Base-by-base conservation (phyloP, 2,329 filamentous ascomycete species). In the Phoma sp. region DNA sequence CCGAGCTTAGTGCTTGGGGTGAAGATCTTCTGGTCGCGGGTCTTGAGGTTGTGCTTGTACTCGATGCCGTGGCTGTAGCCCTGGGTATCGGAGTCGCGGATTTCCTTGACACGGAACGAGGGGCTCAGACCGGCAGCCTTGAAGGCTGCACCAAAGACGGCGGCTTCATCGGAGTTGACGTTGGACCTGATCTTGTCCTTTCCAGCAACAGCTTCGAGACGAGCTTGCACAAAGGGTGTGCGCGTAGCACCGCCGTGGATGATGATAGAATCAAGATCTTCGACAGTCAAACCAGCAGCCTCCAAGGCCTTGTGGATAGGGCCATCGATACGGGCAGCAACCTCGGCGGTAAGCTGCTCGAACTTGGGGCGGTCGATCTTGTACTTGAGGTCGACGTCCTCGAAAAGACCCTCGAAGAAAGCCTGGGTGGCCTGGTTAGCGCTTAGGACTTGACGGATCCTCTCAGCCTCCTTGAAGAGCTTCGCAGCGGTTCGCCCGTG, bases 31-130 rank as follows among this genome's bases (percentile, higher is more conserved):
- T 96, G 91, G 66, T 88, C 86, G 69, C 88, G 85, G 46, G 85
- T 80, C 78, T 94, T 80, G 51, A 85, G 84, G 60, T 89, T 86
- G 53, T 85, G 82, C 33, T 80, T 85, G 85, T 91, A 96, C 74
- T 88, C 90, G 67, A 96, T 84, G 52, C 87, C 87, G 25, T 89
- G 84, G 2, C 87, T 81, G 73, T 95, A 97, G 38, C 83, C 82
- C 37, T 90, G 85, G 21, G 84, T 86, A 67, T 99, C 95, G n/a
- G 81, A 84, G 46, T 90, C 86, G 55, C 90, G 85, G 63, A 99
- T 99, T 72, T 98, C 95, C 83, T 98, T 99, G 72, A 99, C 95
- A 58, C 92, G 89, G 86, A 99, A 99, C 74, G 90, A 94, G 36
- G 94, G 92, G 77, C 92, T 97, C 55, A 99, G 83, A 65, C 91